These are phyloP conservation scores for Beta vulgaris DNA, from an alignment of 148 eudicot genomes.

Conservation along the genomic window DNA sequence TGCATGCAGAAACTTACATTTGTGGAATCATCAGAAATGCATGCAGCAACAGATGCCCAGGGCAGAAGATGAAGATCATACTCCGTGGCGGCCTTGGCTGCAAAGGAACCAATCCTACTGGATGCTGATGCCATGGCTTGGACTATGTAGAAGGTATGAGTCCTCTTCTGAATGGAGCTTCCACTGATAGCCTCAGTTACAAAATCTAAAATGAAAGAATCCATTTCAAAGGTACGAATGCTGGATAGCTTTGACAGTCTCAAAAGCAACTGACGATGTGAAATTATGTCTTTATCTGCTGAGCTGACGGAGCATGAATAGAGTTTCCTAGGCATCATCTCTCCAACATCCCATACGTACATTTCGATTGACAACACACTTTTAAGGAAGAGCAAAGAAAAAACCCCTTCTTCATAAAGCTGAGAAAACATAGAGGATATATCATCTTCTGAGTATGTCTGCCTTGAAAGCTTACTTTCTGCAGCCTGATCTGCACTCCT, in stretches of 20 bases:
- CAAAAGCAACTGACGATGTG: conserved; percentile 85
- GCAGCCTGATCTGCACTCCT: conserved; percentile 90
- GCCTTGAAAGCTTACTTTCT: conserved; percentile 91
- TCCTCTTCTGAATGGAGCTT: conserved; percentile 44
- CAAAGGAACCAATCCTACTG: conserved; percentile 93
- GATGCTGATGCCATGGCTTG: conserved; percentile 89
- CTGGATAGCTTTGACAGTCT: conserved; percentile 59
- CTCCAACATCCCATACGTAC: conserved; percentile 84
- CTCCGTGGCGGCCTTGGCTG: conserved; percentile 71
- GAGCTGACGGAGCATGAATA: conserved; percentile 79
- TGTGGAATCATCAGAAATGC: conserved; percentile 62
- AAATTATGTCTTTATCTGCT: conserved; percentile 47
- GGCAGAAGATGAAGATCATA: conserved; percentile 92
- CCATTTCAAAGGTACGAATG: conserved; percentile 48
- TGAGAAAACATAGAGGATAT: conserved; percentile 73
- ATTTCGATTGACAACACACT: conserved; percentile 78
- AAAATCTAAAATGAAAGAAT: conserved; percentile 73
- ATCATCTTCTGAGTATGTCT: conserved; percentile 83
- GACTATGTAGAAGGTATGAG: conserved; percentile 69
- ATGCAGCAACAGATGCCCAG: conserved; percentile 97
- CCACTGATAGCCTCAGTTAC: conserved; percentile 59
- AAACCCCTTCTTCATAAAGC: conserved; percentile 88
- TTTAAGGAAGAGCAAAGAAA: conserved; percentile 80
- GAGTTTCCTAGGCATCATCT: conserved; percentile 60
- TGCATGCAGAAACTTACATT: conserved; percentile 28